Conservation (phyloP, 495 filamentous ascomycete species). For the Podospora comata region DNA sequence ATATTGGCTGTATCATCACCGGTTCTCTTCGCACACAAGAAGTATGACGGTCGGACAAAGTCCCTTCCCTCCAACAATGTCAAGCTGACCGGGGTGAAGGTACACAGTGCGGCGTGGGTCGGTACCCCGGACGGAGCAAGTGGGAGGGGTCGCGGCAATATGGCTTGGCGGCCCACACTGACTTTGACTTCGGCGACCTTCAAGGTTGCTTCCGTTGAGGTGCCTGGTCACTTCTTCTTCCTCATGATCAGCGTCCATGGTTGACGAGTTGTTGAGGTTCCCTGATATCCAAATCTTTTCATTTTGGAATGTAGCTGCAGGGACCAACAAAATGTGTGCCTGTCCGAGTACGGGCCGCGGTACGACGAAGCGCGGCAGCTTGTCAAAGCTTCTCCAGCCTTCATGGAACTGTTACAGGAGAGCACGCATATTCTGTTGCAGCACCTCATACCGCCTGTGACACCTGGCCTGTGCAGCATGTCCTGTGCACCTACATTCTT, state of each 20-base stretch:
- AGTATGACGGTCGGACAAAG: not conserved
- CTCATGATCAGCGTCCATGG: too few relatives aligned
- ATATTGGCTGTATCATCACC: not conserved
- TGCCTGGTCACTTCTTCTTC: too few relatives aligned
- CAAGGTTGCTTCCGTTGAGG: not conserved
- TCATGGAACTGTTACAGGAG: slow-evolving; percentile 15
- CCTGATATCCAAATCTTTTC: not conserved
- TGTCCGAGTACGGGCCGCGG: slow-evolving; percentile 17
- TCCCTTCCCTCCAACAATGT: not conserved
- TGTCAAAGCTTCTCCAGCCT: slow-evolving; percentile 20
- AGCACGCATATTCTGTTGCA: slow-evolving; percentile 6
- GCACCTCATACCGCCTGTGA: not conserved
- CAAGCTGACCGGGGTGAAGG: not conserved
- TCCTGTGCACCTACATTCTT: not conserved
- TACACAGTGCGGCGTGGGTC: not conserved
- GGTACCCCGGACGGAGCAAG: not conserved
- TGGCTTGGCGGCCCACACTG: not conserved
- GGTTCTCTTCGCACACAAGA: not conserved
- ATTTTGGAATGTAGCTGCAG: slow-evolving; percentile 9
- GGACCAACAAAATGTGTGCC: slow-evolving; percentile 14
- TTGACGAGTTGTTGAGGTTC: too few relatives aligned
- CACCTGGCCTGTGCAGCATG: not conserved
- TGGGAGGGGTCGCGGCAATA: not conserved
- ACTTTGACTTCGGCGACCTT: not conserved
- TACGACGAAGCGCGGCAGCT: slow-evolving; percentile 26